Conservation (phyloP, 2,329 filamentous ascomycete species). For the Microcyclospora tardicrescens region DNA sequence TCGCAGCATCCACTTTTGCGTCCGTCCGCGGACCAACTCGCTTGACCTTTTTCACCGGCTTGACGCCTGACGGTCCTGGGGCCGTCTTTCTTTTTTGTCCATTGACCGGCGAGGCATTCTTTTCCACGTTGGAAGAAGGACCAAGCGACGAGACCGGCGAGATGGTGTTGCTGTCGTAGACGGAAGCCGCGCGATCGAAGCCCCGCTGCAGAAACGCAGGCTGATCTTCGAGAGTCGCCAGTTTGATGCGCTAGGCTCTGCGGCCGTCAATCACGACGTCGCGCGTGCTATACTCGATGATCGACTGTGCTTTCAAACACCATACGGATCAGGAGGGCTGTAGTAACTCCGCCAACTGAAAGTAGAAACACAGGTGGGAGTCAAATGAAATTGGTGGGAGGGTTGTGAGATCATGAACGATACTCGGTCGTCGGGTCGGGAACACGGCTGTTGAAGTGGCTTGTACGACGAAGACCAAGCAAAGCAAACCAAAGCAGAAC, state of each 20-base stretch:
- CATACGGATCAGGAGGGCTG: too few species aligned
- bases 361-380: too few species aligned
- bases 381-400: too few species aligned
- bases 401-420: too few species aligned
- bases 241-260: conserved; percentile 7
- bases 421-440: too few species aligned
- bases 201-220: conserved; percentile 71
- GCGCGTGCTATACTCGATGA: background rate
- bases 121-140: background rate
- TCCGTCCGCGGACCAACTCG: conserved; percentile 17
- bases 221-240: conserved; percentile 35
- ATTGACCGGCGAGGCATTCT: background rate
- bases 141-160: conserved; percentile 4
- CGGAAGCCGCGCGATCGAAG: conserved; percentile 52
- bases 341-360: too few species aligned
- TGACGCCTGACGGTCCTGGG: conserved; percentile 11
- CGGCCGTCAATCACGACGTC: background rate
- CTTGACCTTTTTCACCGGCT: conserved; percentile 21
- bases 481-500: too few species aligned
- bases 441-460: too few species aligned
- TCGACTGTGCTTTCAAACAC: too few species aligned
- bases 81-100: conserved; percentile 17
- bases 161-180: conserved; percentile 5
- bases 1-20: conserved; percentile 13
- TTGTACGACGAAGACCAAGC: too few species aligned